Conservation (phyloP, 2,329 filamentous ascomycete genomes). For the Akanthomyces dipterigenus region DNA sequence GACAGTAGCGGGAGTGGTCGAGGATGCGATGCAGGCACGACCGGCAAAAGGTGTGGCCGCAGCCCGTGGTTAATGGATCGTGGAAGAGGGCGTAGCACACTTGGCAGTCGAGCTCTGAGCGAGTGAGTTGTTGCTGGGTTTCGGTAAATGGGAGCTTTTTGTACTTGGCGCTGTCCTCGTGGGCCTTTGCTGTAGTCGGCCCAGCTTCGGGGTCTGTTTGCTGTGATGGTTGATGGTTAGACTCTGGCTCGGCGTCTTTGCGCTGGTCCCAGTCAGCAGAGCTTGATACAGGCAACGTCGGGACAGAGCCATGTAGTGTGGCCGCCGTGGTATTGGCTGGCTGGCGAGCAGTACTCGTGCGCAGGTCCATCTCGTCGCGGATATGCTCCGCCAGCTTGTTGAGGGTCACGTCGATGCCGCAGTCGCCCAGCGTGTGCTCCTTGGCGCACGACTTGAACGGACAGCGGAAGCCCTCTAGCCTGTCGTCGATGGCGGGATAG, state of each 20-base stretch:
- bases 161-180: background rate
- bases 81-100: slow-evolving; percentile 78
- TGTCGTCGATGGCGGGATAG: slow-evolving; percentile 63
- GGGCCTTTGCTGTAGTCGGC: background rate
- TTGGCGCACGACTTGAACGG: slow-evolving; percentile 58
- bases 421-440: slow-evolving; percentile 73
- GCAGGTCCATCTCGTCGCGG: slow-evolving; percentile 39
- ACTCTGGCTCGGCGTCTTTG: background rate
- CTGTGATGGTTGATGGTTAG: background rate
- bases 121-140: slow-evolving; percentile 55
- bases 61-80: slow-evolving; percentile 76
- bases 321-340: background rate
- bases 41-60: slow-evolving; percentile 85
- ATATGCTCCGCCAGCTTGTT: slow-evolving; percentile 62
- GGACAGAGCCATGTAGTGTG: background rate
- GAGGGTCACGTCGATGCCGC: slow-evolving; percentile 68
- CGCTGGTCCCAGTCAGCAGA: background rate
- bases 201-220: background rate
- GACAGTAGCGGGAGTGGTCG: slow-evolving; percentile 72
- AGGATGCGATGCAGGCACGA: slow-evolving; percentile 69
- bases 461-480: slow-evolving; percentile 67
- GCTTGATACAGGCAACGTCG: background rate
- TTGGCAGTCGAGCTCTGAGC: slow-evolving; percentile 76
- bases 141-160: slow-evolving; percentile 33
- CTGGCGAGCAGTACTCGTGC: background rate